Conservation (phyloP, 2,329 filamentous ascomycete species). For the Metarhizium brunneum region DNA sequence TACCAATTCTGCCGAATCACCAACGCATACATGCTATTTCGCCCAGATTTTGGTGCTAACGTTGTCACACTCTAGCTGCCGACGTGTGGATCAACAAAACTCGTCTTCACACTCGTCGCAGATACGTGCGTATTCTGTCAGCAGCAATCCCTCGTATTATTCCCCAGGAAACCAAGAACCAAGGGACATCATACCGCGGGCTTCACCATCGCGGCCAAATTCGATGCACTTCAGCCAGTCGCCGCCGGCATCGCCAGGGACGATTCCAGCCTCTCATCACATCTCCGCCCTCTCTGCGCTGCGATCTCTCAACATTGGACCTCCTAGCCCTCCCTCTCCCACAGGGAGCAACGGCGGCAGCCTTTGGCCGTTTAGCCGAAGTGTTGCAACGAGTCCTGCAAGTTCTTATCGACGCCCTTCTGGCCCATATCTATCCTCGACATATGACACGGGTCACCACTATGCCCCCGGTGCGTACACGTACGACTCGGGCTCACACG, state of each 20-base stretch:
- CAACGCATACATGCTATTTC: neutral
- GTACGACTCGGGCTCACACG: conserved; percentile 21
- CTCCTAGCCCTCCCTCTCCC: conserved; percentile 48
- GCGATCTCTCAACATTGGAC: conserved; percentile 43
- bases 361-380: conserved; percentile 47
- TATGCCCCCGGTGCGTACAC: conserved; percentile 29
- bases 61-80: conserved; percentile 34
- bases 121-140: neutral
- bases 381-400: conserved; percentile 41
- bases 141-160: conserved; percentile 34
- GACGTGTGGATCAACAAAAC: conserved; percentile 42
- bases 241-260: conserved; percentile 38
- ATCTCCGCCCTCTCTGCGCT: conserved; percentile 43
- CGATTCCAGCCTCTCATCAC: conserved; percentile 18
- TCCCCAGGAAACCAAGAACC: conserved; percentile 39
- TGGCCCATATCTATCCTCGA: conserved; percentile 36
- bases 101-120: conserved; percentile 19
- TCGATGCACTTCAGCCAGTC: conserved; percentile 43
- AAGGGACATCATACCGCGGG: conserved; percentile 54
- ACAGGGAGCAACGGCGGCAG: conserved; percentile 29
- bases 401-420: conserved; percentile 38
- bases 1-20: neutral
- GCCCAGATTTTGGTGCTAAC: neutral
- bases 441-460: conserved; percentile 37
- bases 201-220: conserved; percentile 51